Conservation (phyloP, 805 yeast species). For the Candida pseudofarinosa region DNA sequence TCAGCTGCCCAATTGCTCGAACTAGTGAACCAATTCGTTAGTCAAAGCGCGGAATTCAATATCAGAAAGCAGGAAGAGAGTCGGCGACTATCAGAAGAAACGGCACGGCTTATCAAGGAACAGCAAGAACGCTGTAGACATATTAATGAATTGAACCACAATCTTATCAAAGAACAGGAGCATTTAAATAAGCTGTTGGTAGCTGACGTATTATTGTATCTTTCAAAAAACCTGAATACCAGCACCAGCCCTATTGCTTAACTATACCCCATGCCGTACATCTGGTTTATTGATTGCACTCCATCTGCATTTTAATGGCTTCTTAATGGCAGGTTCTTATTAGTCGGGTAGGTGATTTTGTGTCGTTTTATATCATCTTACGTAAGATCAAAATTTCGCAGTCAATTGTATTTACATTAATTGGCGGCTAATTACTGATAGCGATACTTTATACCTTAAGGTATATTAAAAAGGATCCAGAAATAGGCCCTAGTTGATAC, state of each 20-base stretch:
- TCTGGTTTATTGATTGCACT: too few relatives aligned
- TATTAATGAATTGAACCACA: slow-evolving; percentile 7
- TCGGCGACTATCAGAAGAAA: slow-evolving; percentile 6
- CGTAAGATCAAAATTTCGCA: too few relatives aligned
- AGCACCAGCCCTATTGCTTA: not conserved
- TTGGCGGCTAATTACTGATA: not conserved
- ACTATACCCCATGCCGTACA: too few relatives aligned
- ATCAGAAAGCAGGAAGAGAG: slow-evolving; percentile 5
- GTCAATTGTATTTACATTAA: not conserved
- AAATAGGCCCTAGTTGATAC: too few relatives aligned
- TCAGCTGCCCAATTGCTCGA: not conserved
- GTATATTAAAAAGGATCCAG: too few relatives aligned
- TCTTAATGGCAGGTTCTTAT: too few relatives aligned
- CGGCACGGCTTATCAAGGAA: slow-evolving; percentile 5
- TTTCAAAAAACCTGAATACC: not conserved
- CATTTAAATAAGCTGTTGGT: slow-evolving; percentile 10
- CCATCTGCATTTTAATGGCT: too few relatives aligned
- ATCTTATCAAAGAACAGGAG: slow-evolving; percentile 9
- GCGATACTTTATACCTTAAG: too few relatives aligned
- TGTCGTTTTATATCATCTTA: too few relatives aligned
- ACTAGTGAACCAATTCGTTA: slow-evolving; percentile 7
- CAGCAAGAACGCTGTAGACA: slow-evolving; percentile 5
- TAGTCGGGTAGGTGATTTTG: too few relatives aligned
- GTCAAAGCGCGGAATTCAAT: slow-evolving; percentile 5
- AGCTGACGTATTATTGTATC: slow-evolving; percentile 2